Evolutionary conservation across 2,329 filamentous ascomycete species (phyloP), one percentile per base, ranked within the genome.

Genomic region (Cercospora brassicicola): DNA sequence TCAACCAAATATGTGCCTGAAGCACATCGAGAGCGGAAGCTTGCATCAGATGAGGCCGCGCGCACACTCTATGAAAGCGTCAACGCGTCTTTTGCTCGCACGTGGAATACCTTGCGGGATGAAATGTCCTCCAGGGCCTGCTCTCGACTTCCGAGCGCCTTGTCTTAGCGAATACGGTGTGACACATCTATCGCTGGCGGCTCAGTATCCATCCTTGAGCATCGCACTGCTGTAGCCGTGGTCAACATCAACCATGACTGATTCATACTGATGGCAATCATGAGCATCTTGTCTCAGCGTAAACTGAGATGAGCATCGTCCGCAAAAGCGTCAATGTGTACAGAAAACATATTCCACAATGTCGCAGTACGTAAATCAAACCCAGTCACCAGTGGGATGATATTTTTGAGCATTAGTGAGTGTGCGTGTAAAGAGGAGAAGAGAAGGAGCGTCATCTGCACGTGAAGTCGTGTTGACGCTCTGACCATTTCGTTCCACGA

Each of bases 381-480:
- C 3, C 3, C 15, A n/a, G 15, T 42, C 7, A 42, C 15, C 15
- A 42, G 36, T 8, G 7, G 36, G 15, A 42, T 42, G 36, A n/a
- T n/a, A 8, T 7, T 7, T n/a, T n/a, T n/a, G 36, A 42, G 36
- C 15, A n/a, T 42, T 3, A 42, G 36, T 42, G 36, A 42, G 3
- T n/a, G 36, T 42, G 36, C 15, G 7, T n/a, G 23, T n/a, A 3
- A 30, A 51, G 11, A 13, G 28, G 48, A 8, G 13, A 55, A 15
- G 23, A 55, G 48, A n/a, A 48, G 18, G 11, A 55, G 23, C 10
- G 20, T 51, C 45, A 26, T 51, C 23, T 53, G 48, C 48, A 53
- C 48, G 48, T 55, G 48, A 55, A 55, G 48, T 55, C 48, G 48
- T 55, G 48, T 55, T 55, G 11, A 55, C 23, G 48, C 48, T 55